Evolutionary conservation across 352 stramenopile genomes (phyloP), one percentile per base, ranked within the genome.

Genomic region (Pythium phragmitis): DNA sequence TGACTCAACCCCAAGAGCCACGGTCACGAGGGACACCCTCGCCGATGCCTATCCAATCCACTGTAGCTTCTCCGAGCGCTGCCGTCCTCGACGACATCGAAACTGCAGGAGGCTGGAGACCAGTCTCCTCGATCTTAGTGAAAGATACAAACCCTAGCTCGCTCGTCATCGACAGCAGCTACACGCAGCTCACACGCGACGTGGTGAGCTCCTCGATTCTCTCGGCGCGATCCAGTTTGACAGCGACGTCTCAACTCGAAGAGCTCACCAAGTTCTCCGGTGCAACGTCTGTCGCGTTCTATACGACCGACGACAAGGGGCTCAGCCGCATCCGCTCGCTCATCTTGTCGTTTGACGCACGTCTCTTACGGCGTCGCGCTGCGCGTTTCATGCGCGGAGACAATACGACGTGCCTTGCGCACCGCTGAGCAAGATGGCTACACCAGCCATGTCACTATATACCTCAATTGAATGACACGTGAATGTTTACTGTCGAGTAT

Each of bases 101-200:
- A 16, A 41, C 28, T 17, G 30, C 62, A 16, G 69, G 63, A 17
- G 28, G 56, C n/a, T 76, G 65, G 69, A 67, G 48, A 9, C 42
- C 28, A 6, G 57, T 65, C 3, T 23, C 48, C 4, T 48, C 11
- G 1, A 68, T 76, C 46, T 23, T 46, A 16, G 8, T 76, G 4
- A 19, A 53, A 7, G 49, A 30, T 50, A 46, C 52, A 46, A 47
- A 3, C 33, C 28, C 39, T 8, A 50, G 26, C 21, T 50, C 39
- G 53, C 37, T 76, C 17, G 45, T 66, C 23, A 58, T 76, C 51
- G 57, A 54, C 12, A 8, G 17, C 3, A 46, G 57, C n/a, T 68
- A 66, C 26, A 63, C 63, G 17, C 59, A 66, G 45, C 54, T 71
- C 45, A 74, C 70, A 28, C 62, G 62, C 12, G 60, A 74, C 42